A percentile compares a stretch with the other conserved stretches of the same genome.
Conservation (phyloP, 108 stramenopile genomes). For the Nitzschia putrida region DNA sequence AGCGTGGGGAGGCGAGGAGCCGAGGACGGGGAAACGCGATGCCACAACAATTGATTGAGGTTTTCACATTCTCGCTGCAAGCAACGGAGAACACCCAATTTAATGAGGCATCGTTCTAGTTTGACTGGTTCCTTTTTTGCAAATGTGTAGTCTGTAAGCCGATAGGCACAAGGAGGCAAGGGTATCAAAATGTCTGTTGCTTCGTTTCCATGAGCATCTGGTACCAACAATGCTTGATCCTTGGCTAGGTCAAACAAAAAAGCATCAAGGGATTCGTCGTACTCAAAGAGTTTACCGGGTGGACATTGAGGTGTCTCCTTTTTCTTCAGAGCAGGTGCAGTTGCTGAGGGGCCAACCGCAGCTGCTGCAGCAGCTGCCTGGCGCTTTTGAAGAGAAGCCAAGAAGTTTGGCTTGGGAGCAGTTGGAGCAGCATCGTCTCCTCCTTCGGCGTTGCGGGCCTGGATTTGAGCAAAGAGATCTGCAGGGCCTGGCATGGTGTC, state of each 20-base stretch:
- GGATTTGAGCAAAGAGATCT: conserved; percentile 53
- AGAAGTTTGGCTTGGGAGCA: conserved; percentile 18
- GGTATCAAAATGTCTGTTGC: conserved; percentile 50
- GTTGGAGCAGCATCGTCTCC: conserved; percentile 12
- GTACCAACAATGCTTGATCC: conserved; percentile 21
- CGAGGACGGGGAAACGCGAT: conserved; percentile 23
- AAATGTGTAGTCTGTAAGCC: conserved; percentile 63
- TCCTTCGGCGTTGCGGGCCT: conserved; percentile 25
- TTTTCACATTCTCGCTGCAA: conserved; percentile 48
- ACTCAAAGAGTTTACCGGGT: conserved; percentile 46
- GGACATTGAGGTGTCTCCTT: background rate
- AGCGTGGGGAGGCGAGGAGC: background rate
- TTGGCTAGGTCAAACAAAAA: conserved; percentile 45
- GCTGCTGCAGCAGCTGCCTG: conserved; percentile 9
- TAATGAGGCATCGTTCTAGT: conserved; percentile 44
- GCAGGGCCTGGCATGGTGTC: conserved; percentile 35
- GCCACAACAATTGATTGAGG: conserved; percentile 50
- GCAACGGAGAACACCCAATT: conserved; percentile 59
- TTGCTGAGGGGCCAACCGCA: background rate
- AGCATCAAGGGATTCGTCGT: conserved; percentile 28
- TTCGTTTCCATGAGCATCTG: conserved; percentile 21
- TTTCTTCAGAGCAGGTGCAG: background rate
- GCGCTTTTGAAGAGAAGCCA: conserved; percentile 45
- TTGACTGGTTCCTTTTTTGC: conserved; percentile 51
- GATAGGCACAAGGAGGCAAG: conserved; percentile 63